Base-by-base conservation (phyloP, 495 filamentous ascomycete genomes). In the Tuber brumale region DNA sequence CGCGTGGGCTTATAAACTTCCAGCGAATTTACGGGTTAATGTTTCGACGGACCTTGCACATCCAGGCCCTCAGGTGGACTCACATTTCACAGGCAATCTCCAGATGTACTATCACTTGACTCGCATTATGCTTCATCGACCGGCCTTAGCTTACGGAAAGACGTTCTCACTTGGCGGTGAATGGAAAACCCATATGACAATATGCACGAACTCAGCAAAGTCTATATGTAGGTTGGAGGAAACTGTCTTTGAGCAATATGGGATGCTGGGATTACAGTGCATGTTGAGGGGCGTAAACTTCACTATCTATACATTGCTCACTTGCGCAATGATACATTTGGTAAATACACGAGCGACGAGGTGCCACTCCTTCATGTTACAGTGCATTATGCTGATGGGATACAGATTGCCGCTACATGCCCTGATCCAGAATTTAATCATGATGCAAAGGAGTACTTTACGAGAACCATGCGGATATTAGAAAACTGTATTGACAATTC, bases 211-310 rank as follows among this genome's bases (percentile, higher is more conserved):
- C 57, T 92, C 95, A 16, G 94, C 96, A 71, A 97, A 96, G 85
- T 89, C 87, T 77, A 89, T 99, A 39, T 97, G 95, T 85, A 89
- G 93, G 76, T 84, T 98, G n/a, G 93, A 97, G 82, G 95, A 98
- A 85, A 91, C 90, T 18, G 90, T 98, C 75, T 81, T 96, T 70
- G 86, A 90, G 73, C 87, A 89, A 1, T 97, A 91, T 83, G 93
- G 94, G 1, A 84, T 97, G 70, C 87, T 89, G 70, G 96, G 95
- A 1, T 86, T 98, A 2, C 87, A 94, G 75, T 96, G 91, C 86
- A 98, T 99, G 95, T 91, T 94, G 82, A 88, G 95, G 77, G 95
- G 95, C 48, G 93, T 97, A 81, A 97, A 94, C 85, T 97, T 97
- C 83, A 93, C 94, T 35, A 96, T 99, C 35, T 99, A 99, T 81